These are phyloP conservation scores for Colletotrichum aenigma DNA, from an alignment of 2,329 filamentous ascomycete species.

Conservation along the genomic window DNA sequence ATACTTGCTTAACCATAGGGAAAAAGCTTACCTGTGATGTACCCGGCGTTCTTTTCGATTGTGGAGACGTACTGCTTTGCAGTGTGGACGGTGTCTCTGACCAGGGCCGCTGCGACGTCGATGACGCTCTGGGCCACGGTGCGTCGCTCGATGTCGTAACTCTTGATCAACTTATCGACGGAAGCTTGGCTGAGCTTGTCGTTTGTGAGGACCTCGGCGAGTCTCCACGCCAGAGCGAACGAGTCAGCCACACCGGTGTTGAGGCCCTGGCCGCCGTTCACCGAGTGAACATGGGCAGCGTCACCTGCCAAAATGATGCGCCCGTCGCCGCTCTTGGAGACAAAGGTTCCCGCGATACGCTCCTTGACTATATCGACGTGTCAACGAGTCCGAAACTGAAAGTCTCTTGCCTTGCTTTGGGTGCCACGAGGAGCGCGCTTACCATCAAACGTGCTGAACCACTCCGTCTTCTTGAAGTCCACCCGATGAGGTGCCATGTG, in stretches of 20 bases:
- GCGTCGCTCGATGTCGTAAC: constrained; percentile 49
- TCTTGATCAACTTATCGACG: constrained; percentile 35
- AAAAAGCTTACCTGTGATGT: constrained; percentile 44
- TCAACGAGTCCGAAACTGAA: not conserved
- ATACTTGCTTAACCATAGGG: not conserved
- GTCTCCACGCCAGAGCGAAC: constrained; percentile 56
- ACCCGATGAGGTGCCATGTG: constrained; percentile 48
- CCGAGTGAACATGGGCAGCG: constrained; percentile 53
- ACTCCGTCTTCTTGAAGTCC: constrained; percentile 48
- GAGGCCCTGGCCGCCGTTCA: constrained; percentile 54
- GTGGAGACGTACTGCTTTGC: constrained; percentile 51
- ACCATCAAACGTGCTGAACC: constrained; percentile 56
- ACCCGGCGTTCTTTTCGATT: constrained; percentile 51
- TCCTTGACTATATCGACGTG: constrained; percentile 39
- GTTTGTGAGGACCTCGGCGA: constrained; percentile 39
- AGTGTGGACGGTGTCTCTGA: constrained; percentile 46
- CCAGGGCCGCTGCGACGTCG: constrained; percentile 49
- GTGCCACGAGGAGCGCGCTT: constrained; percentile 15
- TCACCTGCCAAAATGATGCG: constrained; percentile 54
- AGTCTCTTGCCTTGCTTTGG: not conserved
- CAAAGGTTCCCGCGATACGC: constrained; percentile 56
- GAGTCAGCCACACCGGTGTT: constrained; percentile 56
- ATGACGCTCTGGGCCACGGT: constrained; percentile 49
- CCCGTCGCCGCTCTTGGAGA: constrained; percentile 42
- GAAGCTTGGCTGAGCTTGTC: constrained; percentile 24